phyloP scores from a whole-genome alignment of 2,329 filamentous ascomycete genomes.

The Thelonectria olida region DNA sequence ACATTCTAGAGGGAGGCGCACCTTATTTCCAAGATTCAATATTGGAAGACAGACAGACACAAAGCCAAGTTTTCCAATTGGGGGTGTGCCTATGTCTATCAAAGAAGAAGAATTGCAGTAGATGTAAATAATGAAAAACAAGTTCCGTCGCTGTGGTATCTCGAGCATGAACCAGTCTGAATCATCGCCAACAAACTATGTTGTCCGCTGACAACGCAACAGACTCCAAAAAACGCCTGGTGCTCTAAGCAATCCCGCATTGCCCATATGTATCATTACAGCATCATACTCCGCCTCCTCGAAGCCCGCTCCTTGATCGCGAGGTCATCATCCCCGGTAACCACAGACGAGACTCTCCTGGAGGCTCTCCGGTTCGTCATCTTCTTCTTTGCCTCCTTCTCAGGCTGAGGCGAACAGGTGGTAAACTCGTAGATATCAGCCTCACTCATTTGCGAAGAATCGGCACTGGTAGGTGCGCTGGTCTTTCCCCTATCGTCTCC shows the following conservation, averaged over 20 bases:
- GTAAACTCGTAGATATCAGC: conserved; percentile 66
- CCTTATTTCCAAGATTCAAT: conserved; percentile 32
- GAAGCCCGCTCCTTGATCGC: conserved; percentile 44
- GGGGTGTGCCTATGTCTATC: conserved; percentile 23
- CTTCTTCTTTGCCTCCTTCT: conserved; percentile 42
- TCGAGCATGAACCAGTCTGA: conserved; percentile 44
- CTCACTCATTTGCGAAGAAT: conserved; percentile 40
- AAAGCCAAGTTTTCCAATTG: conserved; percentile 31
- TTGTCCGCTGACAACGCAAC: conserved; percentile 33
- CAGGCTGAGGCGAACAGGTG: conserved; percentile 54
- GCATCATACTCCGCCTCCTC: conserved; percentile 68
- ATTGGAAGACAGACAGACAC: conserved; percentile 27
- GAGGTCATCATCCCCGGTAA: conserved; percentile 47
- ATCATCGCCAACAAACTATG: conserved; percentile 39
- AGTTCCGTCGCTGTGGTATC: conserved; percentile 49
- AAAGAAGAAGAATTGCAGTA: conserved; percentile 31
- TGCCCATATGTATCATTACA: conserved; percentile 51
- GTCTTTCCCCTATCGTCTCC: conserved; percentile 21
- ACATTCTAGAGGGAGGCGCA: conserved; percentile 24
- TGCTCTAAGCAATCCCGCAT: conserved; percentile 35
- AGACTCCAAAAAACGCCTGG: conserved; percentile 41
- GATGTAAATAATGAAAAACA: conserved; percentile 42
- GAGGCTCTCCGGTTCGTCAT: conserved; percentile 46
- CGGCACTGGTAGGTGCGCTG: conserved; percentile 26
- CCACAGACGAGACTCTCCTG: conserved; percentile 51